Evolutionary conservation across 2,329 filamentous ascomycete species (phyloP).

Genomic region (Colletotrichum sp.): DNA sequence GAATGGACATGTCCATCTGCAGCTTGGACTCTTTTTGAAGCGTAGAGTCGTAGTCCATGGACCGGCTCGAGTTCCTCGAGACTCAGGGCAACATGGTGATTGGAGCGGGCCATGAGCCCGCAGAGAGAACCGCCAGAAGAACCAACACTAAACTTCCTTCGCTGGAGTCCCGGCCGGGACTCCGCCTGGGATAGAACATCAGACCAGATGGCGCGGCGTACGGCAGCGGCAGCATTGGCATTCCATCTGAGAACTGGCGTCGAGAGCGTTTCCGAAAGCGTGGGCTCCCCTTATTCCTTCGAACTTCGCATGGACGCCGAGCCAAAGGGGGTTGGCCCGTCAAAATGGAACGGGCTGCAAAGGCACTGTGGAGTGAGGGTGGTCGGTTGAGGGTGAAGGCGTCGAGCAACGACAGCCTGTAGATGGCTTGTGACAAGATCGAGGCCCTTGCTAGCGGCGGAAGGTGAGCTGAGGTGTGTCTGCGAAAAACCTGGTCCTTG

Average conservation of each 20-base stretch:
- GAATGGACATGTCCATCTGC: constrained; percentile 4
- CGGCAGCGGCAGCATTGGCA: background rate
- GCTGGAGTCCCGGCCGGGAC: constrained; percentile 13
- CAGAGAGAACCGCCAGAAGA: background rate
- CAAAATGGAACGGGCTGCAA: constrained; percentile 7
- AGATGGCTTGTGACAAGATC: constrained; percentile 31
- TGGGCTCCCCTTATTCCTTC: background rate
- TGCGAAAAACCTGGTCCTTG: constrained; percentile 30
- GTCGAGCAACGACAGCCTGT: constrained; percentile 34
- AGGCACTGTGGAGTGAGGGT: background rate
- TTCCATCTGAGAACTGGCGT: background rate
- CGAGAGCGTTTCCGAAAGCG: constrained; percentile 4
- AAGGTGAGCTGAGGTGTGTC: constrained; percentile 38
- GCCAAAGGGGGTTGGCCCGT: background rate
- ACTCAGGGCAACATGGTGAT: constrained; percentile 17
- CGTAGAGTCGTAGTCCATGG: background rate
- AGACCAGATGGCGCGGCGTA: constrained; percentile 14
- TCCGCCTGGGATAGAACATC: constrained; percentile 19
- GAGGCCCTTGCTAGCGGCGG: constrained; percentile 28
- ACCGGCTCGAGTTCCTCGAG: background rate
- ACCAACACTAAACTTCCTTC: background rate
- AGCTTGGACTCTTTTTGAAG: background rate
- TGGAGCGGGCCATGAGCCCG: constrained; percentile 10
- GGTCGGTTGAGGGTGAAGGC: constrained; percentile 31
- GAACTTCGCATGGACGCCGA: constrained; percentile 11